Evolutionary conservation across 73 alveolate species (phyloP).

Genomic region (Stentor coeruleus): DNA sequence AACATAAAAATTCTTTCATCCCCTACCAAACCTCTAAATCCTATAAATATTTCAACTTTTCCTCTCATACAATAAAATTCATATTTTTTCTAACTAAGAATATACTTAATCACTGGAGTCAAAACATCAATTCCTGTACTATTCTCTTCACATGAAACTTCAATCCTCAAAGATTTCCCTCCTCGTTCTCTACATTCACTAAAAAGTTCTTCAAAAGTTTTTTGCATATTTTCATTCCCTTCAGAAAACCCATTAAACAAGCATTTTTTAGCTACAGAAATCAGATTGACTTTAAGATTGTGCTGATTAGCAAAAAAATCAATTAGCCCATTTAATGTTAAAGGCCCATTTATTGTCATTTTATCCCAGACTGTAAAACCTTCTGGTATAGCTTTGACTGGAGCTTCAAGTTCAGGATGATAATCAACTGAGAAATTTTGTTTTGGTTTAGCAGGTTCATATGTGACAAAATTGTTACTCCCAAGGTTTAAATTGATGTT

Average conservation of each 20-base stretch:
- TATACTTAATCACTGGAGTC: not conserved
- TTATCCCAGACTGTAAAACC: conserved; percentile 93
- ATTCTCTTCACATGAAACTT: not conserved
- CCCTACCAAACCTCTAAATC: no score
- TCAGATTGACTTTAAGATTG: conserved; percentile 18
- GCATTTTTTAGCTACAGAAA: not conserved
- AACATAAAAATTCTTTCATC: no score
- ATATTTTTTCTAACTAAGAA: not conserved
- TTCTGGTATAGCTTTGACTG: conserved; percentile 87
- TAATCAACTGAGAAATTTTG: conserved; percentile 70
- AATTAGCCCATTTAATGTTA: conserved; percentile 71
- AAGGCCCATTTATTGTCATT: conserved; percentile 64
- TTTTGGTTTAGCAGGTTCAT: conserved; percentile 80
- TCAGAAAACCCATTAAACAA: not conserved
- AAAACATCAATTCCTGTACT: not conserved
- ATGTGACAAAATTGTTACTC: conserved; percentile 60
- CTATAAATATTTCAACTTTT: no score
- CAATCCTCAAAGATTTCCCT: not conserved
- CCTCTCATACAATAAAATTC: no score
- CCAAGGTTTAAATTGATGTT: conserved; percentile 57
- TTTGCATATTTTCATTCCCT: no score
- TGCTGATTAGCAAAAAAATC: conserved; percentile 54
- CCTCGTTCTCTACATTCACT: not conserved
- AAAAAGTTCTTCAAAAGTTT: not conserved
- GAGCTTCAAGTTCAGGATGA: conserved; percentile 67